Base-by-base conservation (phyloP, 1,284 basidiomycete species). In the Hemileia vastatrix region DNA sequence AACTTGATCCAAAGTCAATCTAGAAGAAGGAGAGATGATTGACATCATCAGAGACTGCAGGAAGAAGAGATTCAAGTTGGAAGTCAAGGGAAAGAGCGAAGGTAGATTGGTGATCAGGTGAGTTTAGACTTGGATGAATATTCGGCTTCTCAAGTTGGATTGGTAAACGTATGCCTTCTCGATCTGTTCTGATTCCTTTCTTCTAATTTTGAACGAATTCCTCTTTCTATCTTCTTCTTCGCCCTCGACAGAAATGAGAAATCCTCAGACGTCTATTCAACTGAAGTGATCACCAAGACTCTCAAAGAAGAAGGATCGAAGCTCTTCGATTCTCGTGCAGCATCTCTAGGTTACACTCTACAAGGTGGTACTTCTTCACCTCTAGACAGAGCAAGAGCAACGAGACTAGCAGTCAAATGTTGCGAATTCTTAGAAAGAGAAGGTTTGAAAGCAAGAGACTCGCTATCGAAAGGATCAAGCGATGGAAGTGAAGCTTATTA, bases 291-390 rank as follows among this genome's bases (percentile, higher is more conserved):
- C 69, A 94, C 87, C 67, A 89, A 89, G 76, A 94, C 98, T 79
- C 79, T 96, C 77, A 87, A 87, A 70, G 92, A 96, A 72, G 94
- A 97, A 77, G 94, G 94, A 49, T 84, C 84, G n/a, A 75, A 81
- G 5, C 80, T 94, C 18, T 97, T 97, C 73, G 94, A 97, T 78
- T 85, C 94, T 18, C 86, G 94, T 54, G 88, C 85, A 8, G 94
- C 94, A n/a, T 86, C 89, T 1, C 84, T 98, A 18, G 94, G 94
- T 8, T 94, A 97, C 78, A 97, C 92, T 1, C 80, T 97, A 6
- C 94, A 98, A 75, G 94, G 94, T 19, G 91, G 91, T 4, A 85
- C 90, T 3, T 94, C 94, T 3, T 94, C 92, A 0, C 94, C 94
- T 0, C 81, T 90, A 68, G 94, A 97, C 78, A 88, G 94, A 63